Percentiles rank a stretch among this genome's conserved stretches.
These are phyloP conservation scores for Trichoderma brevicompactum DNA, from an alignment of 2,329 filamentous ascomycete species.

Conservation along the genomic window DNA sequence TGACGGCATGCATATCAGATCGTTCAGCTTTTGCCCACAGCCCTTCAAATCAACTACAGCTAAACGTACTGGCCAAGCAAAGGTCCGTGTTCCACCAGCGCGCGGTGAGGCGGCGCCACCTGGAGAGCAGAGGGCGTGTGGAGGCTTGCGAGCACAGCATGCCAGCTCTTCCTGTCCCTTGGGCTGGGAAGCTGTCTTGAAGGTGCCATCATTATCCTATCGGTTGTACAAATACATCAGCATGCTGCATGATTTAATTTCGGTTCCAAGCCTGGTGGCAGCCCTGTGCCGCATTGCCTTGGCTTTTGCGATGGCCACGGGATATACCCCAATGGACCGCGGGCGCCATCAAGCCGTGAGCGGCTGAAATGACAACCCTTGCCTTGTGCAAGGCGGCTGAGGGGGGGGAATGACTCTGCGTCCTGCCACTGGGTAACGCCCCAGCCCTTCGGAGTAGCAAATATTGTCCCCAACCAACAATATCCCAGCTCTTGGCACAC, in stretches of 20 bases:
- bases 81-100: slow-evolving; percentile 17
- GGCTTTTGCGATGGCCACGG: neutral
- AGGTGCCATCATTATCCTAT: neutral
- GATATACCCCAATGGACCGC: neutral
- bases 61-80: neutral
- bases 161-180: slow-evolving; percentile 9
- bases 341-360: neutral
- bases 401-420: slow-evolving; percentile 8
- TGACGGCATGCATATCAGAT: neutral
- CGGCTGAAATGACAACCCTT: slow-evolving; percentile 14
- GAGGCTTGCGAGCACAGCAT: slow-evolving; percentile 10
- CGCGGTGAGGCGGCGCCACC: slow-evolving; percentile 27
- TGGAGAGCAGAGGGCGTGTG: neutral
- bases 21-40: neutral
- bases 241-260: neutral
- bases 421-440: neutral
- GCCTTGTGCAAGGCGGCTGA: slow-evolving; percentile 17
- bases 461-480: neutral
- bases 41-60: neutral
- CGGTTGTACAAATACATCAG: neutral
- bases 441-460: neutral
- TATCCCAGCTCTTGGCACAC: neutral
- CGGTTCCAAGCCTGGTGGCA: neutral
- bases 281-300: neutral
- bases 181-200: slow-evolving; percentile 9